Conservation (phyloP, 352 stramenopile genomes). For the Halophytophthora batemanensis region DNA sequence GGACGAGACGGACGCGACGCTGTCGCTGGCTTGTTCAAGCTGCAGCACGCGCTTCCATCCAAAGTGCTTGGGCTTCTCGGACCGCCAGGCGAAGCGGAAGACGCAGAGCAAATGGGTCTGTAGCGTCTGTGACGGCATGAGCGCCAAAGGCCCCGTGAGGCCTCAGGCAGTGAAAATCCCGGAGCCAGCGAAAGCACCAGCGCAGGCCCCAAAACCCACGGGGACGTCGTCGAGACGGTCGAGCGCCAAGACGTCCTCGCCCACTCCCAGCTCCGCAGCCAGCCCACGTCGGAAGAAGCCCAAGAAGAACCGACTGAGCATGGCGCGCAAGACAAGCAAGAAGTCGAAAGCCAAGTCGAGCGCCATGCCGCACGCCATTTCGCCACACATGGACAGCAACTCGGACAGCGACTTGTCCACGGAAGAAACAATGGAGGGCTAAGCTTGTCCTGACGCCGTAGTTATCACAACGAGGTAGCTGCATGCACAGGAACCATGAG, state of each 20-base stretch:
- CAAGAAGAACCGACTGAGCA: conserved; percentile 26
- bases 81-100: conserved; percentile 53
- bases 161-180: conserved; percentile 10
- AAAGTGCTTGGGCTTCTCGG: conserved; percentile 81
- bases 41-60: conserved; percentile 74
- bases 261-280: conserved; percentile 7
- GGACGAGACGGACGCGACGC: conserved; percentile 34
- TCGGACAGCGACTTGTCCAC: conserved; percentile 32
- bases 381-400: conserved; percentile 36
- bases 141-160: conserved; percentile 13
- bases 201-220: conserved; percentile 4
- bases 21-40: conserved; percentile 58
- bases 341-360: conserved; percentile 20
- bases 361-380: conserved; percentile 25
- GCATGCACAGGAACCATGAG: no score
- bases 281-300: conserved; percentile 21
- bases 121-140: conserved; percentile 23
- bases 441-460: no score
- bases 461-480: no score
- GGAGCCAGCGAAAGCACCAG: conserved; percentile 9
- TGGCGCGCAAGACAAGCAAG: conserved; percentile 30
- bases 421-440: conserved; percentile 18
- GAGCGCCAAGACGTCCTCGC: conserved; percentile 2
- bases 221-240: conserved; percentile 4
- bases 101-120: conserved; percentile 40